These are phyloP conservation scores for Bidens hawaiensis DNA, from an alignment of 140 eudicot genomes.

Conservation along the genomic window DNA sequence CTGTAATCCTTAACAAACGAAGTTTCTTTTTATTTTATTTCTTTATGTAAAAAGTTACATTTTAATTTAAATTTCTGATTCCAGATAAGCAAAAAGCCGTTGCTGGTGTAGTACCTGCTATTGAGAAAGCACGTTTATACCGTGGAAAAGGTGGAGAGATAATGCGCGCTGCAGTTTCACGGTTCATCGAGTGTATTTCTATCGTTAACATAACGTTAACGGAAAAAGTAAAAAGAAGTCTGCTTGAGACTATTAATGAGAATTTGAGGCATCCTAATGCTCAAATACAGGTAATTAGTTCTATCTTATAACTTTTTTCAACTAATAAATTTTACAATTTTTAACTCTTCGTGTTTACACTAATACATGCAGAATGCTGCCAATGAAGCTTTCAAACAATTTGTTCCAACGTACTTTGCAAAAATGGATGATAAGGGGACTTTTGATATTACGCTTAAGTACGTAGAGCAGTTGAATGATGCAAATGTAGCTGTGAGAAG, in stretches of 20 bases:
- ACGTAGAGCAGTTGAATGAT: constrained; percentile 76
- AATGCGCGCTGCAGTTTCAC: constrained; percentile 95
- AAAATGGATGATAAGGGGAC: constrained; percentile 49
- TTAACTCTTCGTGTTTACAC: not conserved
- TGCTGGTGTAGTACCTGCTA: constrained; percentile 88
- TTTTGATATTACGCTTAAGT: constrained; percentile 48
- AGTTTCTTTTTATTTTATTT: not conserved
- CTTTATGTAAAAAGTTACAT: constrained; percentile 3
- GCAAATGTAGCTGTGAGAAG: constrained; percentile 91
- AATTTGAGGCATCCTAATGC: constrained; percentile 92
- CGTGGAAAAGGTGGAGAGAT: constrained; percentile 99
- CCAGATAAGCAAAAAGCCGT: constrained; percentile 75
- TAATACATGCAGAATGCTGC: constrained; percentile 62
- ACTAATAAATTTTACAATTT: not conserved
- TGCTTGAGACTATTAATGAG: constrained; percentile 84
- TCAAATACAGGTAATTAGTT: constrained; percentile 82
- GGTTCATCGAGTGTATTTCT: constrained; percentile 81
- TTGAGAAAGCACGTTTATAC: constrained; percentile 92
- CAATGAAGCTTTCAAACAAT: constrained; percentile 75
- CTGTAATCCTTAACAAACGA: not conserved
- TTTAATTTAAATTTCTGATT: constrained; percentile 7
- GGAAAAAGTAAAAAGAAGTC: constrained; percentile 61
- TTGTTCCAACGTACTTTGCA: constrained; percentile 58
- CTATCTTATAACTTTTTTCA: not conserved
- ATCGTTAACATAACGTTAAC: constrained; percentile 51